Conservation (phyloP, 805 yeast species). For the Isabelozyma pseudorhagii region DNA sequence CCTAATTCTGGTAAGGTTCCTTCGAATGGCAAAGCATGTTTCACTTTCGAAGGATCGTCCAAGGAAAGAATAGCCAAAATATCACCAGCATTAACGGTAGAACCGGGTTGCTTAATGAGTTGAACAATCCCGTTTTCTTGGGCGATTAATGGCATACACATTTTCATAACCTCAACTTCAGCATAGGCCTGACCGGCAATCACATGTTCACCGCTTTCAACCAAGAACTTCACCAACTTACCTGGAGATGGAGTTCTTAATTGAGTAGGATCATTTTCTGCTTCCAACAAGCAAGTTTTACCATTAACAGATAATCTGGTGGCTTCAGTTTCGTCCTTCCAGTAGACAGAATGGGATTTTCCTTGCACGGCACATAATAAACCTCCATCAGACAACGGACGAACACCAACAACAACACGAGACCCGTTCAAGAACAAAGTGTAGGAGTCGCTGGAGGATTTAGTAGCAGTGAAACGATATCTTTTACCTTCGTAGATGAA, state of each 20-base stretch:
- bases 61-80: constrained; percentile 90
- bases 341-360: constrained; percentile 90
- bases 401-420: constrained; percentile 80
- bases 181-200: constrained; percentile 91
- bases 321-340: constrained; percentile 96
- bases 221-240: constrained; percentile 87
- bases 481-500: constrained; percentile 92
- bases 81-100: constrained; percentile 96
- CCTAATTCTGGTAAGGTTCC: constrained; percentile 92
- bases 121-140: constrained; percentile 92
- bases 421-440: constrained; percentile 93
- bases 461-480: constrained; percentile 94
- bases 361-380: constrained; percentile 85
- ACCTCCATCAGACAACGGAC: constrained; percentile 93
- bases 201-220: constrained; percentile 94
- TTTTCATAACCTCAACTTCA: constrained; percentile 99
- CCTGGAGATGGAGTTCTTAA: constrained; percentile 99
- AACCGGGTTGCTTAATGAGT: constrained; percentile 94
- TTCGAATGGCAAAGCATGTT: constrained; percentile 92
- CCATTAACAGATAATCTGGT: constrained; percentile 94
- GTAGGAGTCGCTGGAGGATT: constrained; percentile 80
- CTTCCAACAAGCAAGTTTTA: constrained; percentile 90
- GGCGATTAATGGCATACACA: constrained; percentile 97
- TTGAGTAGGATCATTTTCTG: constrained; percentile 97
- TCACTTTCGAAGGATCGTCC: constrained; percentile 96